Percentiles rank a stretch among this genome's conserved stretches.
phyloP scores from a whole-genome alignment of 345 rosid genomes.

The Gossypium herbaceum region DNA sequence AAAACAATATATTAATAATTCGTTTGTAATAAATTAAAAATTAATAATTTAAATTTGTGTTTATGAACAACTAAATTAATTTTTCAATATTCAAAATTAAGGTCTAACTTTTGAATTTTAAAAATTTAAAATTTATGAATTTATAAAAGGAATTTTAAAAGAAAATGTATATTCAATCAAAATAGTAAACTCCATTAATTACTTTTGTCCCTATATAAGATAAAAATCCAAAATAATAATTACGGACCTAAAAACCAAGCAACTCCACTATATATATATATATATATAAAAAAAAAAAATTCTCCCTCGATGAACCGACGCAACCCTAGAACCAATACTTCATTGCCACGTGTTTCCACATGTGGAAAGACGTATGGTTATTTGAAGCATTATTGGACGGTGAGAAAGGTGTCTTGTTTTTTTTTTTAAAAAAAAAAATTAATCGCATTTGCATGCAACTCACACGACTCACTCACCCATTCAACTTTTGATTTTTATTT shows the following conservation, averaged over 20 bases:
- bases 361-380: conserved; percentile 40
- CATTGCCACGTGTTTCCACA: conserved; percentile 23
- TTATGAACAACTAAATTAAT: too few relatives aligned
- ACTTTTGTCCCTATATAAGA: background rate
- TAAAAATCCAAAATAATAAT: conserved; percentile 7
- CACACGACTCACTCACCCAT: background rate
- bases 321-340: conserved; percentile 24
- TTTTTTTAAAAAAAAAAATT: too few relatives aligned
- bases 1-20: too few relatives aligned
- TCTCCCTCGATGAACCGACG: conserved; percentile 26
- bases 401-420: conserved; percentile 25
- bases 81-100: too few relatives aligned
- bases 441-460: background rate
- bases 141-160: too few relatives aligned
- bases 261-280: conserved; percentile 21
- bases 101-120: too few relatives aligned
- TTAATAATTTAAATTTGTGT: too few relatives aligned
- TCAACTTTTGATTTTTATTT: background rate
- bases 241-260: conserved; percentile 41
- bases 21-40: too few relatives aligned
- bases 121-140: too few relatives aligned
- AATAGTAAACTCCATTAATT: too few relatives aligned
- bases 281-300: background rate
- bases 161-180: too few relatives aligned
- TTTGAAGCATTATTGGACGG: conserved; percentile 49